phyloP scores from a whole-genome alignment of 805 yeast genomes.

The Blastobotrys americana region DNA sequence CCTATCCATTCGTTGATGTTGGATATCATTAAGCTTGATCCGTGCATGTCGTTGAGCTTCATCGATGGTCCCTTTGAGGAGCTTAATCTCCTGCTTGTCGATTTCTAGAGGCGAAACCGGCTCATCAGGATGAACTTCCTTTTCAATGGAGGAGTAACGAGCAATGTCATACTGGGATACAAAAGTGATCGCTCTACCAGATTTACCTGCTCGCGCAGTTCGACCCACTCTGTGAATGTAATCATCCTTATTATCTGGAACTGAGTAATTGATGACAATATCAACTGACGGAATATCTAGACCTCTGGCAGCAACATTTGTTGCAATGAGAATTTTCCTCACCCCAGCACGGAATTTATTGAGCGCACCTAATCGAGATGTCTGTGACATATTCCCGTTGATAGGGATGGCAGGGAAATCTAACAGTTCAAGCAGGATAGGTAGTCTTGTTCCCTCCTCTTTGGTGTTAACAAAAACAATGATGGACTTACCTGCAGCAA shows the following conservation, averaged over 20 bases:
- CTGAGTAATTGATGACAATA: conserved; percentile 82
- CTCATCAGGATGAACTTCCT: conserved; percentile 57
- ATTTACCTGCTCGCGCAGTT: conserved; percentile 96
- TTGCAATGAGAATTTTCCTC: conserved; percentile 84
- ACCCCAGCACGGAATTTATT: conserved; percentile 93
- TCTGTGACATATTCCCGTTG: conserved; percentile 94
- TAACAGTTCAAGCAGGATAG: conserved; percentile 67
- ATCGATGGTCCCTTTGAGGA: conserved; percentile 80
- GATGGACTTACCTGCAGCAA: conserved; percentile 68
- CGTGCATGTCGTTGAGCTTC: conserved; percentile 89
- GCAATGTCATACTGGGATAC: conserved; percentile 94
- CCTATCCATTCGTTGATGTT: conserved; percentile 36
- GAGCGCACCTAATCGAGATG: conserved; percentile 80
- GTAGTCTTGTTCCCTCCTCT: conserved; percentile 89
- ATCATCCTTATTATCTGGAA: conserved; percentile 94
- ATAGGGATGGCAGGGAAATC: conserved; percentile 89
- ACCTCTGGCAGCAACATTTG: conserved; percentile 97
- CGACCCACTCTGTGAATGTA: conserved; percentile 97
- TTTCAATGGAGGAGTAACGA: conserved; percentile 79
- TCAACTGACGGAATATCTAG: conserved; percentile 91
- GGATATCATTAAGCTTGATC: conserved; percentile 64
- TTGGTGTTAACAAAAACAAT: conserved; percentile 91
- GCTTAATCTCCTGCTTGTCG: conserved; percentile 65
- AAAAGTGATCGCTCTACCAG: conserved; percentile 75
- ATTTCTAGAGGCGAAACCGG: conserved; percentile 44